phyloP scores from a whole-genome alignment of 2,329 filamentous ascomycete genomes.

The Chaetomium olivaceum region DNA sequence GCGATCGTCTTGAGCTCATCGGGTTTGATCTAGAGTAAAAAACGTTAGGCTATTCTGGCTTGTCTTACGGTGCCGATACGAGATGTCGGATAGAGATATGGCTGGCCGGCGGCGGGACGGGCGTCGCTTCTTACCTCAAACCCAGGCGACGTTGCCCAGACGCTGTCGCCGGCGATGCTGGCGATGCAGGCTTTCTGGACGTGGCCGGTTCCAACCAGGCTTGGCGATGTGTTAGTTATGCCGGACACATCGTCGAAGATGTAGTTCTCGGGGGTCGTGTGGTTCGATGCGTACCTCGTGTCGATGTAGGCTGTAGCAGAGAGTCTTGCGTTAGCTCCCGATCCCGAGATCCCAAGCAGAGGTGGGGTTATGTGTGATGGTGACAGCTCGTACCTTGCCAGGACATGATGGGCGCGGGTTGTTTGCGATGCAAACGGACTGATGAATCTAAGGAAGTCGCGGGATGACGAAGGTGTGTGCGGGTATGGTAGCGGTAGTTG shows the following conservation, averaged over 20 bases:
- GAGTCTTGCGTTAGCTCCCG: conserved; percentile 36
- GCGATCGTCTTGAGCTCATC: conserved; percentile 61
- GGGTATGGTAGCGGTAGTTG: background rate
- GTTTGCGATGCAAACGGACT: conserved; percentile 9
- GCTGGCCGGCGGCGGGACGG: background rate
- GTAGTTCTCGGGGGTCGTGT: background rate
- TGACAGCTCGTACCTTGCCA: conserved; percentile 65
- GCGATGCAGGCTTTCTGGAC: conserved; percentile 84
- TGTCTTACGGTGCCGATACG: background rate
- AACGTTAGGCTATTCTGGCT: background rate
- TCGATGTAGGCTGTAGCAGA: conserved; percentile 50
- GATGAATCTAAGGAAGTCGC: background rate
- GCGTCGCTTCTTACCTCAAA: conserved; percentile 64
- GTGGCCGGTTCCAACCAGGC: conserved; percentile 77
- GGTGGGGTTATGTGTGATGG: conserved; percentile 33
- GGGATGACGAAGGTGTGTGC: background rate
- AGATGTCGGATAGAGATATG: background rate
- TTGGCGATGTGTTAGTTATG: conserved; percentile 41
- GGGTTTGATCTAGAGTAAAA: conserved; percentile 52
- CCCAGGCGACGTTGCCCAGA: conserved; percentile 69
- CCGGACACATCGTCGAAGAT: background rate
- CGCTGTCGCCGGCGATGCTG: conserved; percentile 75
- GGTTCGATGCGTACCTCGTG: conserved; percentile 45
- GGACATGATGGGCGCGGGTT: conserved; percentile 51
- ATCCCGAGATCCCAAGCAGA: conserved; percentile 16